These are phyloP conservation scores for Wickerhamomyces rabaulensis DNA, from an alignment of 805 yeast species.

Conservation along the genomic window DNA sequence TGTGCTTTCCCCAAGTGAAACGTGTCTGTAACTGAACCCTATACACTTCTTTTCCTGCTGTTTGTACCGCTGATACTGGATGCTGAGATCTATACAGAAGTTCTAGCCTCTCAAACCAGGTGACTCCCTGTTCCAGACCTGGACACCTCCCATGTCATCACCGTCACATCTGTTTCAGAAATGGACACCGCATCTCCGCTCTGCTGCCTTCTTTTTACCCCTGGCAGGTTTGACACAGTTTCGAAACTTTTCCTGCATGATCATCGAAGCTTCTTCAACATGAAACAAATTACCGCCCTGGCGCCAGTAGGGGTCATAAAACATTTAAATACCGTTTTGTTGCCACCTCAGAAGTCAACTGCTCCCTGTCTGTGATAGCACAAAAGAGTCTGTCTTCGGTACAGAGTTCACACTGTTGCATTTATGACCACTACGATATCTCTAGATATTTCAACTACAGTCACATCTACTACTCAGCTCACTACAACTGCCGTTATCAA, in stretches of 20 bases:
- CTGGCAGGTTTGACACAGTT: background rate
- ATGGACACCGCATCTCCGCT: background rate
- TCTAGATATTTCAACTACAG: conserved; percentile 1
- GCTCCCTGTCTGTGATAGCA: no score
- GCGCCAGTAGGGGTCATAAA: background rate
- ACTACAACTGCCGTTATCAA: background rate
- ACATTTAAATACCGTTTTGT: background rate
- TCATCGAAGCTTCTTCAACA: background rate
- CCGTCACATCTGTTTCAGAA: background rate
- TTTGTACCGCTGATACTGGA: no score
- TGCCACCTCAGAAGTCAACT: background rate
- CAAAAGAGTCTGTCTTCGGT: no score
- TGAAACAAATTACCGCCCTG: background rate
- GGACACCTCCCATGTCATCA: background rate
- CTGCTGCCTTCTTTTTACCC: background rate
- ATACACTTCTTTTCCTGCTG: no score
- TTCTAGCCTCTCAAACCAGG: no score
- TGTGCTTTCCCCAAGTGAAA: no score
- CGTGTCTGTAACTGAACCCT: no score
- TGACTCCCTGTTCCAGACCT: no score
- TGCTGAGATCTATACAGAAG: no score
- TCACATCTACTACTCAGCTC: background rate
- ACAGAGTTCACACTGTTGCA: background rate
- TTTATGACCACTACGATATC: background rate
- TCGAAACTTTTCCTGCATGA: background rate